Percentiles rank a stretch among this genome's conserved stretches.
These are phyloP conservation scores for Chaetoscypha palmicola DNA, from an alignment of 2,329 filamentous ascomycete genomes.

Conservation along the genomic window DNA sequence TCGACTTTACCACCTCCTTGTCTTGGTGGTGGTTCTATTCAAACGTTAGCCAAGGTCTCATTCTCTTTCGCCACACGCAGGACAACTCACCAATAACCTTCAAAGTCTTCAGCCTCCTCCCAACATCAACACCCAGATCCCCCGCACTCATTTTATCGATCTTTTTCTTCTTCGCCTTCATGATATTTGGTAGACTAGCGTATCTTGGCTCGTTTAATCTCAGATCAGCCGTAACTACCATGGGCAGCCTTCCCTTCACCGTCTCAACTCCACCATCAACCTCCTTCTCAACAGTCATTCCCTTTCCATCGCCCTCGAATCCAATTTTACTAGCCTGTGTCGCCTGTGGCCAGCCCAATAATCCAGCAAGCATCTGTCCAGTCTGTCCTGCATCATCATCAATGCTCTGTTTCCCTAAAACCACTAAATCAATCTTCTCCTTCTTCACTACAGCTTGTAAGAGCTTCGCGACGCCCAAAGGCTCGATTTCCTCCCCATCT, in stretches of 20 bases:
- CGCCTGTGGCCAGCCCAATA: slow-evolving; percentile 89
- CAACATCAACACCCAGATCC: slow-evolving; percentile 72
- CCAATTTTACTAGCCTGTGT: slow-evolving; percentile 85
- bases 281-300: slow-evolving; percentile 75
- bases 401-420: slow-evolving; percentile 96
- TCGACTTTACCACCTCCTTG: slow-evolving; percentile 96
- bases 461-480: slow-evolving; percentile 86
- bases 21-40: slow-evolving; percentile 70
- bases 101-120: slow-evolving; percentile 75
- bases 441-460: slow-evolving; percentile 71
- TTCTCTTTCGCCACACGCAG: too few relatives aligned
- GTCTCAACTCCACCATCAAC: slow-evolving; percentile 96
- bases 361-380: slow-evolving; percentile 92
- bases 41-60: slow-evolving; percentile 12
- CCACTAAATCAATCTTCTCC: slow-evolving; percentile 84
- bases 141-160: slow-evolving; percentile 82
- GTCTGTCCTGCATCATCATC: slow-evolving; percentile 95
- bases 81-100: slow-evolving; percentile 69
- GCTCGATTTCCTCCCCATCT: slow-evolving; percentile 74
- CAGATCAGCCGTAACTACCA: slow-evolving; percentile 93
- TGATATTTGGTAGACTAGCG: slow-evolving; percentile 93
- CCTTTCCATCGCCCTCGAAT: slow-evolving; percentile 60
- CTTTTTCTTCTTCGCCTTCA: slow-evolving; percentile 99
- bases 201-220: slow-evolving; percentile 92
- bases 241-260: slow-evolving; percentile 73